Evolutionary conservation across 306 rosid genomes (phyloP).

Genomic region (Elaeagnus macrophylla): DNA sequence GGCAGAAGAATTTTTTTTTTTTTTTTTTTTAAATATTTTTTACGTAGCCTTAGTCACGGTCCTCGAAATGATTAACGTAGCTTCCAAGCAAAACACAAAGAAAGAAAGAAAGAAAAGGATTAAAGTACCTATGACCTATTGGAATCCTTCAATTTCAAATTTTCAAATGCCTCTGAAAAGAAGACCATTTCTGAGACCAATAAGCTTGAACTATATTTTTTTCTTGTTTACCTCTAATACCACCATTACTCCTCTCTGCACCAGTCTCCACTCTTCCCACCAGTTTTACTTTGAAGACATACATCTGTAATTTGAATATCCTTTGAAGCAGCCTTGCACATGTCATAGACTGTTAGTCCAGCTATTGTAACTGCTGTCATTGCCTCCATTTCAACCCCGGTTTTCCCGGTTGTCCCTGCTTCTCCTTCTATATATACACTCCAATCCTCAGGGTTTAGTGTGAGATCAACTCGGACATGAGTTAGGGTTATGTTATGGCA

Average conservation of each 20-base stretch:
- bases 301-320: slow-evolving; percentile 55
- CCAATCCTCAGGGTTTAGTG: slow-evolving; percentile 42
- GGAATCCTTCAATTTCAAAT: too few species aligned
- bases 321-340: slow-evolving; percentile 94
- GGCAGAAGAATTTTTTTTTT: too few species aligned
- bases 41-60: too few species aligned
- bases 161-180: too few species aligned
- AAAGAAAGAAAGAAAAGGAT: too few species aligned
- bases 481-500: slow-evolving; percentile 67
- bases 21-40: too few species aligned
- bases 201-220: too few species aligned
- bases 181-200: too few species aligned
- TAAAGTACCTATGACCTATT: too few species aligned
- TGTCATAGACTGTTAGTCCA: slow-evolving; percentile 77
- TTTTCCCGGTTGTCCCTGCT: slow-evolving; percentile 52
- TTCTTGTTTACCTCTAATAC: too few species aligned
- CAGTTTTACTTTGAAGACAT: slow-evolving; percentile 57
- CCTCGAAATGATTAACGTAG: too few species aligned
- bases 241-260: slow-evolving; percentile 19
- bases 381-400: slow-evolving; percentile 92
- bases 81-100: too few species aligned
- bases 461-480: slow-evolving; percentile 59
- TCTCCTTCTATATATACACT: slow-evolving; percentile 77
- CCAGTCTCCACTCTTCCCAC: slow-evolving; percentile 92
- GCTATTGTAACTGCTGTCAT: slow-evolving; percentile 71